Percentiles rank a stretch among this genome's conserved stretches.
Evolutionary conservation across 108 stramenopile species (phyloP).

Genomic region (Licmophora abbreviata): DNA sequence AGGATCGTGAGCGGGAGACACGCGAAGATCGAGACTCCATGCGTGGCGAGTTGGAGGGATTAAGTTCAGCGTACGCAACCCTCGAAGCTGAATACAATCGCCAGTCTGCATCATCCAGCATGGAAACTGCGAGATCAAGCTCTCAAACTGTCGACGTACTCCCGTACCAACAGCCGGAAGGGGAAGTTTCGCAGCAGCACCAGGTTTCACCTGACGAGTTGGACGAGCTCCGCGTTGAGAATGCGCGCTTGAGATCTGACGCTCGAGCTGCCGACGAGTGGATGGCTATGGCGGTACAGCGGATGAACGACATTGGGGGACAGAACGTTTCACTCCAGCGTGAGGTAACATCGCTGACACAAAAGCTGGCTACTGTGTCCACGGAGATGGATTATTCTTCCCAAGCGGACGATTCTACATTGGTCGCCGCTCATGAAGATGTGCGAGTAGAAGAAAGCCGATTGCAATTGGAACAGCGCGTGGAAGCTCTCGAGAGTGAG

Average conservation of each 20-base stretch:
- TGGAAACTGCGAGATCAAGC: too few relatives aligned
- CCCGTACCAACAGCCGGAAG: too few relatives aligned
- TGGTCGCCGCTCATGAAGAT: too few relatives aligned
- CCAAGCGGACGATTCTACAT: too few relatives aligned
- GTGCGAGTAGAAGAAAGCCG: too few relatives aligned
- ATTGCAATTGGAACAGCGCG: too few relatives aligned
- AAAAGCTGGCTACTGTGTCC: too few relatives aligned
- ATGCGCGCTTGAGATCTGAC: conserved; percentile 49
- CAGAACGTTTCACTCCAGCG: conserved; percentile 23
- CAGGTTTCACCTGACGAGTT: too few relatives aligned
- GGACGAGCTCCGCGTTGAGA: conserved; percentile 46
- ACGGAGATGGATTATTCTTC: too few relatives aligned
- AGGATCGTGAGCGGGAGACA: conserved; percentile 23
- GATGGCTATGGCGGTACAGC: conserved; percentile 79
- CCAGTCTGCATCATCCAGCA: not conserved
- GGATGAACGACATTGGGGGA: conserved; percentile 60
- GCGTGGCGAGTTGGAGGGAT: conserved; percentile 54
- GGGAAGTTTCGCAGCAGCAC: too few relatives aligned
- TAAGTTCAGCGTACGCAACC: conserved; percentile 62
- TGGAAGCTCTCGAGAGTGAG: too few relatives aligned
- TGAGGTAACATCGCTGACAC: conserved; percentile 14
- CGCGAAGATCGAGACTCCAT: conserved; percentile 34
- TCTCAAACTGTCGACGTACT: too few relatives aligned
- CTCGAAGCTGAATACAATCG: conserved; percentile 59
- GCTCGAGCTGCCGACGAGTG: conserved; percentile 67